Evolutionary conservation across 805 yeast genomes (phyloP).

Genomic region (Jamesozyma rosinii): DNA sequence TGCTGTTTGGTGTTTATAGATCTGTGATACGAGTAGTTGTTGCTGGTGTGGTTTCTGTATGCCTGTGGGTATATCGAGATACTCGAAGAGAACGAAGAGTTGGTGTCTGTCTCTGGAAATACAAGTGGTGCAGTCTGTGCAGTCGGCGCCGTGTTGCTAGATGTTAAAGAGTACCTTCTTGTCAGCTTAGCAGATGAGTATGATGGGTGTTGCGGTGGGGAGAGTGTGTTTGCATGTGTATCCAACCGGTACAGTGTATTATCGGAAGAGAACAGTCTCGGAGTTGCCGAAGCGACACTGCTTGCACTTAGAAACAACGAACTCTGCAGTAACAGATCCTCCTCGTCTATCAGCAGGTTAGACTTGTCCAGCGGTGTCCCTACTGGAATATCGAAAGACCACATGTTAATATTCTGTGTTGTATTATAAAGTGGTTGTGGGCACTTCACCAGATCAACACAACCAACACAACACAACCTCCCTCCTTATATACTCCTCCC

Average conservation of each 20-base stretch:
- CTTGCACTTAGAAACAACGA: not conserved
- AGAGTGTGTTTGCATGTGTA: not conserved
- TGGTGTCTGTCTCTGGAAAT: not conserved
- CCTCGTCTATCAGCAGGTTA: not conserved
- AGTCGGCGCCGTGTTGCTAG: too few species aligned
- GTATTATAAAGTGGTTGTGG: too few species aligned
- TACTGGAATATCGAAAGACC: conserved; percentile 1
- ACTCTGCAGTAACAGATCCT: not conserved
- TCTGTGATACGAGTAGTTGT: not conserved
- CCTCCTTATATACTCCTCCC: too few species aligned
- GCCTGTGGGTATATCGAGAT: not conserved
- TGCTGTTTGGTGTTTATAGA: not conserved
- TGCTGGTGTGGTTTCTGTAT: not conserved
- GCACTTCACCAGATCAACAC: too few species aligned
- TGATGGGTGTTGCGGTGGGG: not conserved
- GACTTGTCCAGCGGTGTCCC: conserved; percentile 1
- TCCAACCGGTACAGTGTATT: not conserved
- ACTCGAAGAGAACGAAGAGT: not conserved
- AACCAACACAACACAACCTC: too few species aligned
- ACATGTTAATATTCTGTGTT: too few species aligned
- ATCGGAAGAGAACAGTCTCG: not conserved
- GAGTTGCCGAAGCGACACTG: not conserved
- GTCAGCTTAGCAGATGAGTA: not conserved
- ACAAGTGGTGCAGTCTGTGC: not conserved
- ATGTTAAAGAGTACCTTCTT: too few species aligned